phyloP scores from a whole-genome alignment of 2,329 filamentous ascomycete genomes.

The Paecilomyces sp. region DNA sequence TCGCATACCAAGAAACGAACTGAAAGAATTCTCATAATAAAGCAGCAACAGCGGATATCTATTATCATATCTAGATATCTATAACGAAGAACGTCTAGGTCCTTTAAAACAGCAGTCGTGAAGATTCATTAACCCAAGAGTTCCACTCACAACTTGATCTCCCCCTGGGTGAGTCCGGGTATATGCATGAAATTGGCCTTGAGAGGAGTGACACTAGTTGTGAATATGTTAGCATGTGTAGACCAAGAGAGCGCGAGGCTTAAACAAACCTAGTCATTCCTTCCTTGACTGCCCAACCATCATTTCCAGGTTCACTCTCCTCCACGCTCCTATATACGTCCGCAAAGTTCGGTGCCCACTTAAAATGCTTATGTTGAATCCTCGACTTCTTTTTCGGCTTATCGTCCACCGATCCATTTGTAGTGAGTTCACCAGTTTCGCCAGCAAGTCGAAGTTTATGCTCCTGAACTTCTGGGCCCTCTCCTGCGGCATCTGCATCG shows the following conservation, averaged over 20 bases:
- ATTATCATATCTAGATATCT: slow-evolving; percentile 21
- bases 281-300: slow-evolving; percentile 87
- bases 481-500: slow-evolving; percentile 54
- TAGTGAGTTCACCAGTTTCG: slow-evolving; percentile 28
- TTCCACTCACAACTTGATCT: slow-evolving; percentile 75
- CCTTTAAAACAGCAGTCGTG: neutral
- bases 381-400: slow-evolving; percentile 29
- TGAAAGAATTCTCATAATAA: slow-evolving; percentile 6
- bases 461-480: slow-evolving; percentile 60
- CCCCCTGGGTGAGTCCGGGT: slow-evolving; percentile 53
- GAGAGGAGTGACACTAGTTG: slow-evolving; percentile 71
- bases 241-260: neutral
- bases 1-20: slow-evolving; percentile 7
- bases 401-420: slow-evolving; percentile 14
- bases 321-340: slow-evolving; percentile 88
- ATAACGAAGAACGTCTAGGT: slow-evolving; percentile 7
- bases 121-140: slow-evolving; percentile 4
- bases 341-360: slow-evolving; percentile 81
- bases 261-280: slow-evolving; percentile 67
- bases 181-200: slow-evolving; percentile 88
- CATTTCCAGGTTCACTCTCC: slow-evolving; percentile 69
- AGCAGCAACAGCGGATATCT: slow-evolving; percentile 5
- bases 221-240: slow-evolving; percentile 8
- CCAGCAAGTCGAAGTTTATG: slow-evolving; percentile 63
- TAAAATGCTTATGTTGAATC: slow-evolving; percentile 80